phyloP scores from a whole-genome alignment of 768 basidiomycete species.

The Chalciporus piperatus region DNA sequence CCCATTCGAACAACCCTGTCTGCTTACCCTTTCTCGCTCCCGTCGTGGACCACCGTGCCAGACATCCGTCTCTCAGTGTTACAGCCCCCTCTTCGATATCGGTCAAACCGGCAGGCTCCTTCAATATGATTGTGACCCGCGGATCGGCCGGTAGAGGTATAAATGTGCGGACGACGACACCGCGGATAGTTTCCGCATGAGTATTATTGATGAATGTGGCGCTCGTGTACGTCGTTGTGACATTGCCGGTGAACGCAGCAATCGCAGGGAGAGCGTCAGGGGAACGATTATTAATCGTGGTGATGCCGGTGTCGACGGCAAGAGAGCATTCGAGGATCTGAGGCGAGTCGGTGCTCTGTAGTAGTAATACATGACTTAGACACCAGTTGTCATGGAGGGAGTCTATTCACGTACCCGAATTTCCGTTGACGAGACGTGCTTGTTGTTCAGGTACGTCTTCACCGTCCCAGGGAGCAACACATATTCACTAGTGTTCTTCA shows the following conservation, averaged over 20 bases:
- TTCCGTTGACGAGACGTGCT: slow-evolving; percentile 23
- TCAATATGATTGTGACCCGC: slow-evolving; percentile 26
- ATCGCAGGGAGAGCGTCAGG: slow-evolving; percentile 11
- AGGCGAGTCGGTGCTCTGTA: slow-evolving; percentile 12
- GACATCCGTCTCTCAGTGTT: slow-evolving; percentile 8
- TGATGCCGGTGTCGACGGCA: slow-evolving; percentile 15
- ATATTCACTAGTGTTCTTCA: slow-evolving; percentile 26
- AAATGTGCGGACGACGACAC: slow-evolving; percentile 23
- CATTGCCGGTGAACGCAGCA: slow-evolving; percentile 2
- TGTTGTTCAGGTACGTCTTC: slow-evolving; percentile 28
- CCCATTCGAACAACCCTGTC: slow-evolving; percentile 30
- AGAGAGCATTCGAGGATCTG: slow-evolving; percentile 22
- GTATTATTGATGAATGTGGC: slow-evolving; percentile 15
- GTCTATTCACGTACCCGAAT: slow-evolving; percentile 16
- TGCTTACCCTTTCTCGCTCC: slow-evolving; percentile 18
- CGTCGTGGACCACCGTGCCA: slow-evolving; percentile 20
- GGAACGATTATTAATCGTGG: slow-evolving; percentile 13
- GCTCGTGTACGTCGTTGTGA: slow-evolving; percentile 18
- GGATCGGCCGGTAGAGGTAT: slow-evolving; percentile 28
- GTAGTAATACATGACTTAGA: background rate
- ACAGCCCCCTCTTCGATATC: slow-evolving; percentile 16
- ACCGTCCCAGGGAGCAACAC: slow-evolving; percentile 27
- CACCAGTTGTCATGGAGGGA: background rate
- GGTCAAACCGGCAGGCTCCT: slow-evolving; percentile 25
- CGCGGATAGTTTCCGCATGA: slow-evolving; percentile 6